Evolutionary conservation across 2,329 filamentous ascomycete species (phyloP), one percentile per base, ranked within the genome.

Genomic region (Sordariomycetes sp.): DNA sequence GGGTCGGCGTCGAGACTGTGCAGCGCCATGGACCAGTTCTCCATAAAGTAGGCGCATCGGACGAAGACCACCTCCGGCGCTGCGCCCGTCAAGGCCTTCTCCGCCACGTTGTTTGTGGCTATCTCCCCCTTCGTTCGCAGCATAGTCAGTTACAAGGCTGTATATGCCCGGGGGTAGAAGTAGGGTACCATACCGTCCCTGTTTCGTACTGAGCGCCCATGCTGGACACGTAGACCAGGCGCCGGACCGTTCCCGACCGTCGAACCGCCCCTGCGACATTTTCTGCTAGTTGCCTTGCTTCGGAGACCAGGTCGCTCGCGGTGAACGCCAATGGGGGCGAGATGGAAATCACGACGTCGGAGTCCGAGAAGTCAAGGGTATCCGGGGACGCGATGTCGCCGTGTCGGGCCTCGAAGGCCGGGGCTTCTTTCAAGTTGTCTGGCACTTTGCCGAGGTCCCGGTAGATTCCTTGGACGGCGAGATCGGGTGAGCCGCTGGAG

Each of bases 271-370:
- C 58, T 37, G 63, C 62, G 25, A 70, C 54, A 14, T 69, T 65
- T 0, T 48, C 60, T 0, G 68, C 66, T 1, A 67, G 54, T 11
- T n/a, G 22, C 40, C 24, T 46, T 18, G 54, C 54, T 10, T 20
- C n/a, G 12, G 20, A 3, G 11, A 59, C 24, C 1, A 60, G 62
- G 3, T 65, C 68, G 54, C 63, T 65, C n/a, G 68, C 59, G 22
- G 59, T 60, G 12, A 62, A 40, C 10, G 58, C 63, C 7, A 37
- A 28, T 8, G 54, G 68, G 0, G 70, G 70, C 1, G 69, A 68
- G 28, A 69, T 60, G 46, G 70, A 70, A 51, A 72, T 63, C n/a
- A 72, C 65, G 3, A 63, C 68, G 34, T 69, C 64, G 2, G 68
- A 68, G 14, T 56, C 59, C 5, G 59, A 55, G 50, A 72, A 70